These are phyloP conservation scores for Pseudogymnoascus sp. DNA, from an alignment of 2,329 filamentous ascomycete species.

Conservation along the genomic window DNA sequence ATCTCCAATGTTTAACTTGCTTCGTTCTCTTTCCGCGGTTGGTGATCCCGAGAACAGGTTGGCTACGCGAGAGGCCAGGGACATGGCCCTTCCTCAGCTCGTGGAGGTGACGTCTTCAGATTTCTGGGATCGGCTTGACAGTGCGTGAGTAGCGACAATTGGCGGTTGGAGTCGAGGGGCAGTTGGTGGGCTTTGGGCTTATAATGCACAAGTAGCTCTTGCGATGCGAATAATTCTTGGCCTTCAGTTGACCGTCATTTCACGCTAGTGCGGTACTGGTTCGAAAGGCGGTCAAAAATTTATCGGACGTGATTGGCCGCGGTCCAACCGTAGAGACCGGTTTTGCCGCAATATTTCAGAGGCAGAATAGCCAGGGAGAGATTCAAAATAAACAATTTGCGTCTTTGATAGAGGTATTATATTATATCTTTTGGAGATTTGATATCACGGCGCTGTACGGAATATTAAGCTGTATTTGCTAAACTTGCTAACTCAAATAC, in stretches of 20 bases:
- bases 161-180: not conserved
- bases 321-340: not conserved
- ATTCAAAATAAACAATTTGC: not conserved
- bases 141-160: conserved; percentile 3
- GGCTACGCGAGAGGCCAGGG: conserved; percentile 47
- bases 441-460: not conserved
- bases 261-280: conserved; percentile 7
- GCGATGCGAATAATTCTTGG: conserved; percentile 10
- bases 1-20: conserved; percentile 29
- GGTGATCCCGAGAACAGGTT: conserved; percentile 41
- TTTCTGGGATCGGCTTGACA: not conserved
- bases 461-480: not conserved
- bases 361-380: not conserved
- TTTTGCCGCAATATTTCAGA: conserved; percentile 10
- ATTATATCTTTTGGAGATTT: not conserved
- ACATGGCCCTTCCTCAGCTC: conserved; percentile 41
- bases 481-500: not conserved
- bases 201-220: conserved; percentile 4
- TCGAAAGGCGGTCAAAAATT: conserved; percentile 7
- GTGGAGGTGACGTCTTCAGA: conserved; percentile 12
- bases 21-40: conserved; percentile 19
- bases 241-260: conserved; percentile 10
- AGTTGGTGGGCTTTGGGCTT: not conserved
- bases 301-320: not conserved
- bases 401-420: not conserved